These are phyloP conservation scores for Porpolomopsis calyptriformis DNA, from an alignment of 768 basidiomycete species.

Conservation along the genomic window DNA sequence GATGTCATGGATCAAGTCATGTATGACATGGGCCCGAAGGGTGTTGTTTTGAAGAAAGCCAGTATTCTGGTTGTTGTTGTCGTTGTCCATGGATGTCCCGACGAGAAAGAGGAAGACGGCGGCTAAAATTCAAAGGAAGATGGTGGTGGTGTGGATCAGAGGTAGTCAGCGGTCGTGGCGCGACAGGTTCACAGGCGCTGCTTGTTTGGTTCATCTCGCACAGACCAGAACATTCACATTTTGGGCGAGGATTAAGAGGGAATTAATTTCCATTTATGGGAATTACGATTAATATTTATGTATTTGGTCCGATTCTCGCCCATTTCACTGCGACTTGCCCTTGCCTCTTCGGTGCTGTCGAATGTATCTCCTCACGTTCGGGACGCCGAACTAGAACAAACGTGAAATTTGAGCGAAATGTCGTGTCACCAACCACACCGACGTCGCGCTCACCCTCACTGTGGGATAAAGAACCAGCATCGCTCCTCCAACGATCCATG, in stretches of 20 bases:
- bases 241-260: too few relatives aligned
- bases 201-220: constrained; percentile 4
- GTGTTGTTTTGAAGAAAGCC: neutral
- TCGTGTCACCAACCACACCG: constrained; percentile 4
- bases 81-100: neutral
- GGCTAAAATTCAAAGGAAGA: neutral
- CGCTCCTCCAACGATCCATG: constrained; percentile 50
- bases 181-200: neutral
- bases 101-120: neutral
- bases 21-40: too few relatives aligned
- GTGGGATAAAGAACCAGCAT: constrained; percentile 61
- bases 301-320: neutral
- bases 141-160: constrained; percentile 1
- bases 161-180: neutral
- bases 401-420: neutral
- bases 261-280: too few relatives aligned
- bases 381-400: constrained; percentile 50
- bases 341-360: constrained; percentile 31
- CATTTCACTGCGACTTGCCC: constrained; percentile 12
- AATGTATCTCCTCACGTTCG: constrained; percentile 37
- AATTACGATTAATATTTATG: too few relatives aligned
- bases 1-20: neutral
- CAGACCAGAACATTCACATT: constrained; percentile 7
- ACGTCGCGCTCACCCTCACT: constrained; percentile 40
- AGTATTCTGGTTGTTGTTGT: neutral